These are phyloP conservation scores for Globisporangium sylvaticum DNA, from an alignment of 352 stramenopile genomes.

Conservation along the genomic window DNA sequence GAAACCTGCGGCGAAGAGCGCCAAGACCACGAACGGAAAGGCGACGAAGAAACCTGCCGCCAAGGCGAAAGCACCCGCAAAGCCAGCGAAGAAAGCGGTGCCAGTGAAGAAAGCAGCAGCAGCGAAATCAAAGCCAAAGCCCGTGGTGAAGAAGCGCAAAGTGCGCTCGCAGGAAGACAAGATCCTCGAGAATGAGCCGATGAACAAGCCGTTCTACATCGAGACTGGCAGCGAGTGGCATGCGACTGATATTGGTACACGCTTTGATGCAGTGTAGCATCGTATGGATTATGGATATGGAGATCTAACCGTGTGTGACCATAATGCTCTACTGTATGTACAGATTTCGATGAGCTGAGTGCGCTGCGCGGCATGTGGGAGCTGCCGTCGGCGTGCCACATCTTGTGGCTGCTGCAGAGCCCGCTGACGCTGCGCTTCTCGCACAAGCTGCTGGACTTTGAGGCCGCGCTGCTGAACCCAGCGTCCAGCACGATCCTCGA, in stretches of 20 bases:
- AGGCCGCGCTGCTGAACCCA: constrained; percentile 72
- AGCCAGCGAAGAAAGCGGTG: not conserved
- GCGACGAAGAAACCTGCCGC: constrained; percentile 1
- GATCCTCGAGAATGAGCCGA: constrained; percentile 47
- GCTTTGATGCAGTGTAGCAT: not conserved
- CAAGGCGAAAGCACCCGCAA: not conserved
- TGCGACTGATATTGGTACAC: constrained; percentile 43
- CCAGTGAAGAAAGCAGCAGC: constrained; percentile 23
- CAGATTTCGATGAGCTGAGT: constrained; percentile 69
- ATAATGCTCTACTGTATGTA: not conserved
- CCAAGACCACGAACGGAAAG: not conserved
- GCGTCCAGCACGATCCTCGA: constrained; percentile 68
- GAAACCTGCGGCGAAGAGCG: not conserved
- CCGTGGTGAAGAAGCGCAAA: constrained; percentile 46
- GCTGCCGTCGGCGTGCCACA: constrained; percentile 72
- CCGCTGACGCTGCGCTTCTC: constrained; percentile 75
- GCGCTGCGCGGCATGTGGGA: constrained; percentile 67
- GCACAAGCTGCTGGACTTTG: constrained; percentile 79
- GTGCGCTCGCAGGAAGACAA: constrained; percentile 51
- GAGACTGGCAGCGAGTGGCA: constrained; percentile 72
- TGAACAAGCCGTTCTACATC: constrained; percentile 60
- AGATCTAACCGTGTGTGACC: not conserved
- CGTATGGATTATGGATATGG: not conserved
- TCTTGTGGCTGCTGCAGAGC: constrained; percentile 81
- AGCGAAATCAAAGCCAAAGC: constrained; percentile 13